phyloP scores from a whole-genome alignment of 352 stramenopile genomes.

The Pythium folliculosum region DNA sequence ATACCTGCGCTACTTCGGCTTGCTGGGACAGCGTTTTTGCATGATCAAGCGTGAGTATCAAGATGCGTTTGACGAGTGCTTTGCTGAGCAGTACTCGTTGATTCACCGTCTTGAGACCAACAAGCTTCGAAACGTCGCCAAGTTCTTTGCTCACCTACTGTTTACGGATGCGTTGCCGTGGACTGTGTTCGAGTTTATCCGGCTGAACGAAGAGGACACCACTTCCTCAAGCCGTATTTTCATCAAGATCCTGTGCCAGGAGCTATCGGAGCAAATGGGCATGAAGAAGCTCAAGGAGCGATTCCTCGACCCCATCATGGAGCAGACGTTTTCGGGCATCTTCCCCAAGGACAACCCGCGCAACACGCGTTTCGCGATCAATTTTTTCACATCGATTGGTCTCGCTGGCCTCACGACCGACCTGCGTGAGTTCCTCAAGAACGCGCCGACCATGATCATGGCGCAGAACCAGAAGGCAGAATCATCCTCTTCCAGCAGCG shows the following conservation, averaged over 20 bases:
- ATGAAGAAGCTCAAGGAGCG: conserved; percentile 95
- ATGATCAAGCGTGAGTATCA: conserved; percentile 96
- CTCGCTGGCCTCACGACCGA: conserved; percentile 97
- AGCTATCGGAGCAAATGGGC: conserved; percentile 97
- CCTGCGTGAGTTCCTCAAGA: conserved; percentile 96
- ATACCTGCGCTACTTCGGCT: conserved; percentile 96
- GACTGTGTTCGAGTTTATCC: conserved; percentile 96
- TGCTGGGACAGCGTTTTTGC: conserved; percentile 97
- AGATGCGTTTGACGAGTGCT: conserved; percentile 94
- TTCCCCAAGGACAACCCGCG: conserved; percentile 97
- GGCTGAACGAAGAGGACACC: conserved; percentile 98
- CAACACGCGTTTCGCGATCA: conserved; percentile 99
- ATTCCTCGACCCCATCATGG: conserved; percentile 93
- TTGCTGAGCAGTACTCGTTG: conserved; percentile 94
- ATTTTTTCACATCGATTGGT: conserved; percentile 99
- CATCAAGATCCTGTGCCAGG: conserved; percentile 99
- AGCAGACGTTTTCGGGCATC: conserved; percentile 92
- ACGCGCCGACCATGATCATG: conserved; percentile 95
- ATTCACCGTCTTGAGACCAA: conserved; percentile 99
- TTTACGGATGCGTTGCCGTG: conserved; percentile 98
- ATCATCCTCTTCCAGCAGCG: conserved; percentile 32
- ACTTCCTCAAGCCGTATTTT: conserved; percentile 99
- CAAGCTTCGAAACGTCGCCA: conserved; percentile 98
- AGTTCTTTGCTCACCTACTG: conserved; percentile 98
- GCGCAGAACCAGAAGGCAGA: conserved; percentile 47